These are phyloP conservation scores for Leccinum pachyderme DNA, from an alignment of 1,284 basidiomycete species.

Conservation along the genomic window DNA sequence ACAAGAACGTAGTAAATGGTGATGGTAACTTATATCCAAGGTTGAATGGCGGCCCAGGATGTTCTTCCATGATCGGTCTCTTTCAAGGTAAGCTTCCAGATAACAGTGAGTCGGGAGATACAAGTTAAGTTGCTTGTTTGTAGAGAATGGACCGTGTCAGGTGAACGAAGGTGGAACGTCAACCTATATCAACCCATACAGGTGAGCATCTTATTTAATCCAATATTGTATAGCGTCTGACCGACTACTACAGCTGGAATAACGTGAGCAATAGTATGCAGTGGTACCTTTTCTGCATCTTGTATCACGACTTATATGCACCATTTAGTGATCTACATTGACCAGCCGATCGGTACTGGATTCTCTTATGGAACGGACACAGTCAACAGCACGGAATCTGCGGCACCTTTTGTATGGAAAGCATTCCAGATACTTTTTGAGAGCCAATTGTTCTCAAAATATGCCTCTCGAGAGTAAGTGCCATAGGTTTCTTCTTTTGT, in stretches of 20 bases:
- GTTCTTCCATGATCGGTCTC: slow-evolving; percentile 44
- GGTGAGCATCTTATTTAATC: slow-evolving; percentile 14
- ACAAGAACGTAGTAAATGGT: background rate
- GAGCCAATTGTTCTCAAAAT: slow-evolving; percentile 57
- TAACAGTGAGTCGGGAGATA: background rate
- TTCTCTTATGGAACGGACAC: slow-evolving; percentile 61
- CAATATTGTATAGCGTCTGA: background rate
- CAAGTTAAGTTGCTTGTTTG: background rate
- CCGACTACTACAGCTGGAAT: slow-evolving; percentile 54
- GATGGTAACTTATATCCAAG: slow-evolving; percentile 15
- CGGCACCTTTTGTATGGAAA: slow-evolving; percentile 53
- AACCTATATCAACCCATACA: slow-evolving; percentile 32
- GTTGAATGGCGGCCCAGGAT: slow-evolving; percentile 40
- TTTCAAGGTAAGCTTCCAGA: slow-evolving; percentile 35
- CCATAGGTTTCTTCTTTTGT: background rate
- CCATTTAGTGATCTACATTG: slow-evolving; percentile 67
- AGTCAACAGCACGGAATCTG: slow-evolving; percentile 52
- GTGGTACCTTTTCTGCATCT: background rate
- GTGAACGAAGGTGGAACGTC: slow-evolving; percentile 27
- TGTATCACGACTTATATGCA: background rate
- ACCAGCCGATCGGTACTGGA: slow-evolving; percentile 71
- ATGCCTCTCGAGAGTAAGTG: slow-evolving; percentile 53
- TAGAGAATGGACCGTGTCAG: slow-evolving; percentile 31
- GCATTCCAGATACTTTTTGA: slow-evolving; percentile 70
- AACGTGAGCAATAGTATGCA: slow-evolving; percentile 59